Base-by-base conservation (phyloP, 345 rosid genomes). In the Citrus australasica region DNA sequence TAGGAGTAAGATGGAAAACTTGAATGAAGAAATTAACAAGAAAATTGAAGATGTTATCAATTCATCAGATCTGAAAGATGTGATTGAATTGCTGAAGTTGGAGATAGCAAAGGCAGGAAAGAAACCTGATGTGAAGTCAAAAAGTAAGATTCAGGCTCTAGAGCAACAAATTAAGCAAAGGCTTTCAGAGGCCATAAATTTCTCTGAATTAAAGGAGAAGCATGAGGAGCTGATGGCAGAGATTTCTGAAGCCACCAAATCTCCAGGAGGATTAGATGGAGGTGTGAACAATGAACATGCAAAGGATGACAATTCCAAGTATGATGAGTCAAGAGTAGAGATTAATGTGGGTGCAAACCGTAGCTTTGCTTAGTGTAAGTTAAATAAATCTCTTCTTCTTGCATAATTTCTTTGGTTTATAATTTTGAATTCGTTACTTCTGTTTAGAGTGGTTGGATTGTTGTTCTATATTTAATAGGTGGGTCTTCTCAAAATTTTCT, bases 81-180 rank as follows among this genome's bases (percentile, higher is more conserved):
- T 89, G 90, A 78, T 90, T 0, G 89, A 89, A 86, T 80, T 85
- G 56, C 89, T 91, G 83, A 91, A 91, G 82, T 78, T 90, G 81
- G 93, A 90, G 86, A 77, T 77, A 19, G 91, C 84, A 25, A 91
- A 85, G 86, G 94, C 89, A 7, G 91, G 88, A 79, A 67, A 83
- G 55, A 84, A 66, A 0, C 91, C 92, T 28, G 90, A 85, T 78
- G 74, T 9, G 4, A 76, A 83, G 3, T 78, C 89, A 40, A 86
- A 79, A 81, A 79, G 76, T 69, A 88, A 85, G 84, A 90, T 95
- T 25, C 88, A 84, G 74, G 81, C 90, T 77, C 85, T 92, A 66
- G 86, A 86, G 81, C 82, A 86, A 56, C 89, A 93, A 80, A 91
- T 92, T 73, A 90, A 84, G 86, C 82, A 78, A 77, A 91, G 72